Evolutionary conservation across 2,329 filamentous ascomycete genomes (phyloP), one percentile per base, ranked within the genome.

Genomic region (Penicillium olsonii): DNA sequence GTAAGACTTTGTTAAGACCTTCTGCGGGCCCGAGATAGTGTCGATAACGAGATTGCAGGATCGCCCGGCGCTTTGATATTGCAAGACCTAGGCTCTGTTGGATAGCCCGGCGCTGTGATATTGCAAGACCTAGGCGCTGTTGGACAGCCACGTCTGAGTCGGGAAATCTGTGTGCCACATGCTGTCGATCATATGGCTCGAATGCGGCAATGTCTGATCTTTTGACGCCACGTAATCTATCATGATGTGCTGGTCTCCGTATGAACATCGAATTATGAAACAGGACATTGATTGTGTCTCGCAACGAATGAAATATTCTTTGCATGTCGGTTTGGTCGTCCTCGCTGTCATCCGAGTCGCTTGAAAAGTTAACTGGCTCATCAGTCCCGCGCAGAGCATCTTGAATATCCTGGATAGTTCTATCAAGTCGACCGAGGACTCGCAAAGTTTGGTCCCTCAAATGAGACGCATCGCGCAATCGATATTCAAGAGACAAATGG

Each of bases 241-340:
- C 71, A 19, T 73, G 67, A 0, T 65, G 63, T 2, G 69, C 63
- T 14, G 71, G 71, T 5, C 68, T 66, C 0, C 64, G 64, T 4
- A 75, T 72, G 0, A 69, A 53, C n/a, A 72, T 62, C 2, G 69
- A 70, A 1, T 75, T 59, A 2, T 71, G 57, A 5, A 70, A 59
- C 2, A 76, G 60, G 19, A 65, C 65, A 17, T 63, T 60, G 2
- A 72, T 60, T 0, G 60, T 55, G 1, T 70, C 64, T 11, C 38
- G 37, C 2, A 62, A 14, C 22, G 37, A 29, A 18, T 50, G 19
- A 27, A 56, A 45, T n/a, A 65, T 54, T 20, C 55, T 18, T 39
- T 63, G 53, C 5, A 57, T 10, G 7, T 53, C 50, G 15, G 50
- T 51, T 17, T 15, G 20, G n/a, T 43, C 10, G 5, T 52, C 24